Conservation (phyloP, 768 basidiomycete species). For the Epithele typhae region DNA sequence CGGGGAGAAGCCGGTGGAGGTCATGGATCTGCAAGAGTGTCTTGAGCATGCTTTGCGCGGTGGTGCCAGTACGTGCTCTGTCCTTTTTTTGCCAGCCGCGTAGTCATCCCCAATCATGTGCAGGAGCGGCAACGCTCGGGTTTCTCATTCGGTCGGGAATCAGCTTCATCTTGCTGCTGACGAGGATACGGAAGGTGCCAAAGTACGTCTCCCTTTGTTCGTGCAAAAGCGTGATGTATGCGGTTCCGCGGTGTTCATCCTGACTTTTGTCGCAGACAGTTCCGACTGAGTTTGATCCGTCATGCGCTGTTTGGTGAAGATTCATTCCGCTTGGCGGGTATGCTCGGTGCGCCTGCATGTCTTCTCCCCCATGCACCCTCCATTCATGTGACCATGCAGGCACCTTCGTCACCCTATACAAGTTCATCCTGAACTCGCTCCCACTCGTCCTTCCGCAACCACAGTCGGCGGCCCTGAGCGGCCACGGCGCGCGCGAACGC, state of each 20-base stretch:
- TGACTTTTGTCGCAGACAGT: conserved; percentile 39
- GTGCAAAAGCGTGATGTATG: not conserved
- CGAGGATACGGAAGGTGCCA: conserved; percentile 62
- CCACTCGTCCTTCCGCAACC: conserved; percentile 60
- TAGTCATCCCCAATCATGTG: not conserved
- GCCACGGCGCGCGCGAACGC: conserved; percentile 20
- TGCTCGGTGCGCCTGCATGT: conserved; percentile 57
- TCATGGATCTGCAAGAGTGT: conserved; percentile 60
- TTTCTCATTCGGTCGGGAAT: conserved; percentile 80
- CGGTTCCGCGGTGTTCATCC: too few relatives aligned
- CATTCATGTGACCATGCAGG: conserved; percentile 44
- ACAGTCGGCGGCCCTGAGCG: conserved; percentile 22
- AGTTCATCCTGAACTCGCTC: conserved; percentile 71
- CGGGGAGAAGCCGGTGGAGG: conserved; percentile 69
- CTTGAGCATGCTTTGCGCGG: conserved; percentile 68
- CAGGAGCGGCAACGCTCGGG: conserved; percentile 79
- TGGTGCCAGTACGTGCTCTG: conserved; percentile 57
- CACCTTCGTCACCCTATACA: conserved; percentile 75
- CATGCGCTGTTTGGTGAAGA: conserved; percentile 84
- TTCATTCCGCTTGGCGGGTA: conserved; percentile 78
- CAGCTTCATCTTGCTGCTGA: conserved; percentile 74
- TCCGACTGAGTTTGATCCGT: conserved; percentile 61
- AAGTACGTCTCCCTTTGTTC: conserved; percentile 41
- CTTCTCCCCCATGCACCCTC: not conserved
- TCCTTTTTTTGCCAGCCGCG: not conserved